Percentiles rank a stretch among this genome's conserved stretches.
phyloP scores from a whole-genome alignment of 352 stramenopile genomes.

The Phytophthora multivora region DNA sequence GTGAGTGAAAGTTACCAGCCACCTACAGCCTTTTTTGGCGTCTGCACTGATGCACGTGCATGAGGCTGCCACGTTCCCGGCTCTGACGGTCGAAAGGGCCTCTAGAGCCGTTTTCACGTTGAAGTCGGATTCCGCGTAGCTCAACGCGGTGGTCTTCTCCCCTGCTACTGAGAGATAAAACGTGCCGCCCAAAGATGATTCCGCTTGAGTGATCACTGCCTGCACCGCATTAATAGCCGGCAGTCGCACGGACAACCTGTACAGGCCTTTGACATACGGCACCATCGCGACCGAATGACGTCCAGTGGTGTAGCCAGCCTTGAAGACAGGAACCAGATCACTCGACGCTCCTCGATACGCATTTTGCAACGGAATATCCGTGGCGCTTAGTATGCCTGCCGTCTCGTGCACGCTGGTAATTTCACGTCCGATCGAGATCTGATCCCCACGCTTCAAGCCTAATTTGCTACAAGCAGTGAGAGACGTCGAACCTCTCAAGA shows the following conservation, averaged over 20 bases:
- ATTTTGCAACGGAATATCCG: slow-evolving; percentile 69
- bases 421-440: slow-evolving; percentile 81
- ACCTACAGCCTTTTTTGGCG: slow-evolving; percentile 63
- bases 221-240: slow-evolving; percentile 81
- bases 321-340: slow-evolving; percentile 71
- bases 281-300: slow-evolving; percentile 89
- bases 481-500: slow-evolving; percentile 18
- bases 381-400: slow-evolving; percentile 53
- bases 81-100: slow-evolving; percentile 56
- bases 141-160: slow-evolving; percentile 55
- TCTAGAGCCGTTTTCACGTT: slow-evolving; percentile 71
- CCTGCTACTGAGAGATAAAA: slow-evolving; percentile 67
- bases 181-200: slow-evolving; percentile 61
- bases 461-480: slow-evolving; percentile 66
- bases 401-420: slow-evolving; percentile 67
- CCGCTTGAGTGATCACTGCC: slow-evolving; percentile 51
- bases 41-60: slow-evolving; percentile 45
- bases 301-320: slow-evolving; percentile 63
- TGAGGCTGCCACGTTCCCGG: slow-evolving; percentile 34
- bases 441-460: slow-evolving; percentile 75
- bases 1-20: slow-evolving; percentile 67
- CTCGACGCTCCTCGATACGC: slow-evolving; percentile 66
- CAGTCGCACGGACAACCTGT: slow-evolving; percentile 85
- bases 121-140: slow-evolving; percentile 45
- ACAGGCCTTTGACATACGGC: slow-evolving; percentile 90